Evolutionary conservation across 2,329 filamentous ascomycete genomes (phyloP).

Genomic region (Trichocomaceae sp.): DNA sequence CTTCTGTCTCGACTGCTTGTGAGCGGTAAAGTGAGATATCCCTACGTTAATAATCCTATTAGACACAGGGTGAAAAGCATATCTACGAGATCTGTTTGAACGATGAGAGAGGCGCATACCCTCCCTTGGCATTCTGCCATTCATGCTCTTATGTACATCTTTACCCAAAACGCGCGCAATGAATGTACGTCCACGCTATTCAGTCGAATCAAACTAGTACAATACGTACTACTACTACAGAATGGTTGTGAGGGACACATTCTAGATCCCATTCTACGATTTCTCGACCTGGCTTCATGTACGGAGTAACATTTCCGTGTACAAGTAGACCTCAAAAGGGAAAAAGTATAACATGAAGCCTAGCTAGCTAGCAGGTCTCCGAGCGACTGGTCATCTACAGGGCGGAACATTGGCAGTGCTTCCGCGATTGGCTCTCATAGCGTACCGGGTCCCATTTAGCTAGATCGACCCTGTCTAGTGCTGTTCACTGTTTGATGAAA

Average conservation of each 20-base stretch:
- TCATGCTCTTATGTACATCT: constrained; percentile 4
- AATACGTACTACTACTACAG: not conserved
- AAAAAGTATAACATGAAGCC: not conserved
- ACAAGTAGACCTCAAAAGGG: not conserved
- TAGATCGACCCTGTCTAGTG: constrained; percentile 5
- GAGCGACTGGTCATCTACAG: constrained; percentile 12
- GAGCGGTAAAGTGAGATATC: not conserved
- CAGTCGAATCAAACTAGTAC: not conserved
- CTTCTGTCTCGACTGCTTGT: not conserved
- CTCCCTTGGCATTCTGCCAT: not conserved
- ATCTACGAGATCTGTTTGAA: constrained; percentile 8
- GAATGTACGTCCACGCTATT: constrained; percentile 3
- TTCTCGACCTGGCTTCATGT: constrained; percentile 1
- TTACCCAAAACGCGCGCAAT: not conserved
- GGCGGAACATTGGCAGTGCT: constrained; percentile 11
- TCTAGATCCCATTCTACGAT: constrained; percentile 1
- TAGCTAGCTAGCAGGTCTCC: constrained; percentile 11
- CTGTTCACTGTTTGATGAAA: constrained; percentile 10
- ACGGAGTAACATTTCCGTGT: constrained; percentile 11
- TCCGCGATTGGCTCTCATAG: constrained; percentile 15
- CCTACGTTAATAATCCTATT: not conserved
- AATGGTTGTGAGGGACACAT: not conserved
- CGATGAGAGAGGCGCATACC: constrained; percentile 3
- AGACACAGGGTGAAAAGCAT: not conserved
- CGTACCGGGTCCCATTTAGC: constrained; percentile 1